Percentiles rank a stretch among this genome's conserved stretches.
Evolutionary conservation across 768 basidiomycete genomes (phyloP).

Genomic region (Leccinellum albellum): DNA sequence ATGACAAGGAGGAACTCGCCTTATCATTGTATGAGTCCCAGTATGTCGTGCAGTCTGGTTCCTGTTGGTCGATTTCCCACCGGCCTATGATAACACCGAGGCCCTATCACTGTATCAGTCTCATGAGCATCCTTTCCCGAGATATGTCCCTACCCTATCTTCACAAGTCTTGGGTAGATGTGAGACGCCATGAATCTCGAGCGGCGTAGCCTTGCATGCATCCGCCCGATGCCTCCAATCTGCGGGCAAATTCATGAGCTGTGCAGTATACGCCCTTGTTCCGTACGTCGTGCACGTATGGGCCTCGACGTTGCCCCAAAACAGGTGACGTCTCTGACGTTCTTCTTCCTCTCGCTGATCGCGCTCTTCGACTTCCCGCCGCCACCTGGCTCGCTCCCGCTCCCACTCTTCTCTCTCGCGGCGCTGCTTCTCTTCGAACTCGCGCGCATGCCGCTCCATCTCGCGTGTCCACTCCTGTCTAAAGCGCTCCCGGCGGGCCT

Average conservation of each 20-base stretch:
- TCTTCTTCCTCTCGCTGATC: neutral
- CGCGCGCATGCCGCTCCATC: neutral
- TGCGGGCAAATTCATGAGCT: constrained; percentile 27
- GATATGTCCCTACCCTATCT: constrained; percentile 12
- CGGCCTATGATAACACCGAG: constrained; percentile 21
- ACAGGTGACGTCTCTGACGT: neutral
- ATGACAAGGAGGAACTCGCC: constrained; percentile 4
- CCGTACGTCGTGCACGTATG: neutral
- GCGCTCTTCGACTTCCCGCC: constrained; percentile 14
- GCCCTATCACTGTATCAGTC: constrained; percentile 2
- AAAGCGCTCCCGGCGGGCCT: neutral
- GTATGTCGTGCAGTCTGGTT: constrained; percentile 25
- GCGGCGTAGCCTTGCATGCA: constrained; percentile 20
- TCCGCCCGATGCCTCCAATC: constrained; percentile 13
- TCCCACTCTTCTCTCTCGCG: neutral
- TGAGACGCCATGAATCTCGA: constrained; percentile 20
- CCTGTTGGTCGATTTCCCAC: constrained; percentile 24
- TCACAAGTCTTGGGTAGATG: constrained; percentile 16
- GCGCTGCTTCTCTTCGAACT: neutral
- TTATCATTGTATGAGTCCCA: constrained; percentile 27
- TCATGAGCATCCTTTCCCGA: neutral
- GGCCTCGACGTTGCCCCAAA: neutral
- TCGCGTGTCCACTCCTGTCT: neutral
- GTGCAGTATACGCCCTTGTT: constrained; percentile 28
- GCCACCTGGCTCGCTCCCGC: constrained; percentile 9